Conservation (phyloP, 257 asterid genomes). For the Rauvolfia tetraphylla region DNA sequence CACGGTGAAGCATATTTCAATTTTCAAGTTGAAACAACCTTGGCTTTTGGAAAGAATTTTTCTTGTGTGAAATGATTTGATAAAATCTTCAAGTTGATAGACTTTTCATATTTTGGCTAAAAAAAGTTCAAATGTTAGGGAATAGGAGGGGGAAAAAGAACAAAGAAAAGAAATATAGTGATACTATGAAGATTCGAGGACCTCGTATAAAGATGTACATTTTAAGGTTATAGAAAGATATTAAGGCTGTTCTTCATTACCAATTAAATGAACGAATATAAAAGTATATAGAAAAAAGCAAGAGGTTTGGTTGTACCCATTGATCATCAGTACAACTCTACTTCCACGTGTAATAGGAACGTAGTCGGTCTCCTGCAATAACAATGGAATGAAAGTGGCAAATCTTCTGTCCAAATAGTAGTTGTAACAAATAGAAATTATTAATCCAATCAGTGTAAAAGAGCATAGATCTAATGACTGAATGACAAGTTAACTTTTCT, state of each 20-base stretch:
- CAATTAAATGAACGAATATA: background rate
- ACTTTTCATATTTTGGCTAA: background rate
- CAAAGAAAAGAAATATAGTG: background rate
- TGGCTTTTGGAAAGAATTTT: background rate
- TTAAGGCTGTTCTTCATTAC: background rate
- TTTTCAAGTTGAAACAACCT: conserved; percentile 5
- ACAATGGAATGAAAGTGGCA: conserved; percentile 13
- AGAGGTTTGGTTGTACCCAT: conserved; percentile 56
- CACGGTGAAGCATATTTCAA: background rate
- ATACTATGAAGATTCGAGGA: background rate
- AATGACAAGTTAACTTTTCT: background rate
- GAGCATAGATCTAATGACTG: background rate
- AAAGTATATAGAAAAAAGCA: background rate
- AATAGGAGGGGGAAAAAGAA: background rate
- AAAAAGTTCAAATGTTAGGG: background rate
- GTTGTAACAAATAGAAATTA: background rate
- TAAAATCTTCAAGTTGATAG: too few relatives aligned
- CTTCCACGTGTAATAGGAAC: conserved; percentile 90
- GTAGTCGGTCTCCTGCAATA: conserved; percentile 83
- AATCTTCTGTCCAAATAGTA: background rate
- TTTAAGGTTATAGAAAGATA: background rate
- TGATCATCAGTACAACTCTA: conserved; percentile 84
- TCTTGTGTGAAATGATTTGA: background rate
- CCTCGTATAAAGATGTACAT: background rate
- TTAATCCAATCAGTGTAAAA: background rate